phyloP scores from a whole-genome alignment of 441 rosid species.

The Mallotus japonicus region DNA sequence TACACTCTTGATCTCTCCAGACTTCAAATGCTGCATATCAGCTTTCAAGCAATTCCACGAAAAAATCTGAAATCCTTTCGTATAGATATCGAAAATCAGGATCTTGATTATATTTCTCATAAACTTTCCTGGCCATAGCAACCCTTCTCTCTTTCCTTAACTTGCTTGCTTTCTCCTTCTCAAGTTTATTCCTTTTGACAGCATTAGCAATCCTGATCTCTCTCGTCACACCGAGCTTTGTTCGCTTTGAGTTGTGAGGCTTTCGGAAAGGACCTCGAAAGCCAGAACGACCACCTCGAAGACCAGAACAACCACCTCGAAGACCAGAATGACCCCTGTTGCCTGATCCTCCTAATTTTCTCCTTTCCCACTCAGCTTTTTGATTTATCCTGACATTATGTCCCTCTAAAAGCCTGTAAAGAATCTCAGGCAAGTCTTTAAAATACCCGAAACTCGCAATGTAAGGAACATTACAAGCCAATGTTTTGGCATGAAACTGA shows the following conservation, averaged over 20 bases:
- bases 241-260: not conserved
- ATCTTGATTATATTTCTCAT: conserved; percentile 13
- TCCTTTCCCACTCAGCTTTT: conserved; percentile 9
- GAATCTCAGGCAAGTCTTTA: conserved; percentile 28
- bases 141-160: conserved; percentile 13
- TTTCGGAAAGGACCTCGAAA: conserved; percentile 1
- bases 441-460: conserved; percentile 22
- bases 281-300: not conserved
- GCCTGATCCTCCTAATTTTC: not conserved
- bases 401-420: conserved; percentile 24
- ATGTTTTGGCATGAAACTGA: conserved; percentile 23
- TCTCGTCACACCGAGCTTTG: not conserved
- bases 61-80: not conserved
- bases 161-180: conserved; percentile 19
- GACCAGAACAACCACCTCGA: too few relatives aligned
- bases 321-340: not conserved
- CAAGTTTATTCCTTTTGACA: not conserved
- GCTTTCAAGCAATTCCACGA: not conserved
- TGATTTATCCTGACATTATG: conserved; percentile 16
- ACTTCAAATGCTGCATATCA: not conserved
- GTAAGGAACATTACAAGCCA: conserved; percentile 17
- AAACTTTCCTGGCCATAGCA: conserved; percentile 15
- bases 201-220: conserved; percentile 14
- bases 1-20: not conserved
- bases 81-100: conserved; percentile 14